Conservation (phyloP, 768 basidiomycete species). For the Naematelia aurantialba region DNA sequence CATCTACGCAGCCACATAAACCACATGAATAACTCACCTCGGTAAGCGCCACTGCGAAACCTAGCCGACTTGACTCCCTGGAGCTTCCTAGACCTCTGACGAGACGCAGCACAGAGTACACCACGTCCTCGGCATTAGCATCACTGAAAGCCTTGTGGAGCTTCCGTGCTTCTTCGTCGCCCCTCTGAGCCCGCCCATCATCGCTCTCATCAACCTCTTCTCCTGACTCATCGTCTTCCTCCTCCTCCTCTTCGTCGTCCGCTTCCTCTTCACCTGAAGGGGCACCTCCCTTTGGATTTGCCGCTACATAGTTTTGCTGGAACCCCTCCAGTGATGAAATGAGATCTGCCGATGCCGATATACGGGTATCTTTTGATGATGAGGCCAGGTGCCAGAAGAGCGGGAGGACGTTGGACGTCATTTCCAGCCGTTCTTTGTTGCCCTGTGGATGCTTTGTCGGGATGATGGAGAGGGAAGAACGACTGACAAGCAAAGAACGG, state of each 20-base stretch:
- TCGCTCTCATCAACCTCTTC: conserved; percentile 43
- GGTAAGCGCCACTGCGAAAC: conserved; percentile 92
- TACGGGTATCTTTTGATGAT: conserved; percentile 68
- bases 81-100: conserved; percentile 85
- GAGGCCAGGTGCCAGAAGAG: conserved; percentile 93
- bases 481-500: not conserved
- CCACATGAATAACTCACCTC: conserved; percentile 68
- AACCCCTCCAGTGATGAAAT: conserved; percentile 77
- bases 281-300: conserved; percentile 51
- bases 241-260: conserved; percentile 38
- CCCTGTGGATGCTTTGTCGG: not conserved
- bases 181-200: conserved; percentile 38
- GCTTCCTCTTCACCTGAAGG: conserved; percentile 54
- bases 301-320: conserved; percentile 58
- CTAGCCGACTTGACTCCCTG: conserved; percentile 85
- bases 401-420: conserved; percentile 81
- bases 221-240: conserved; percentile 38
- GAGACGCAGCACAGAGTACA: conserved; percentile 83
- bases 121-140: conserved; percentile 82
- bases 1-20: not conserved
- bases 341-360: conserved; percentile 82
- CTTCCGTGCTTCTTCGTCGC: conserved; percentile 22
- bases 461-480: not conserved
- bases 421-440: conserved; percentile 11
- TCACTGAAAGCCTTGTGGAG: conserved; percentile 54